A percentile compares a stretch with the other conserved stretches of the same genome.
Conservation (phyloP, 352 stramenopile genomes). For the Globisporangium polare region DNA sequence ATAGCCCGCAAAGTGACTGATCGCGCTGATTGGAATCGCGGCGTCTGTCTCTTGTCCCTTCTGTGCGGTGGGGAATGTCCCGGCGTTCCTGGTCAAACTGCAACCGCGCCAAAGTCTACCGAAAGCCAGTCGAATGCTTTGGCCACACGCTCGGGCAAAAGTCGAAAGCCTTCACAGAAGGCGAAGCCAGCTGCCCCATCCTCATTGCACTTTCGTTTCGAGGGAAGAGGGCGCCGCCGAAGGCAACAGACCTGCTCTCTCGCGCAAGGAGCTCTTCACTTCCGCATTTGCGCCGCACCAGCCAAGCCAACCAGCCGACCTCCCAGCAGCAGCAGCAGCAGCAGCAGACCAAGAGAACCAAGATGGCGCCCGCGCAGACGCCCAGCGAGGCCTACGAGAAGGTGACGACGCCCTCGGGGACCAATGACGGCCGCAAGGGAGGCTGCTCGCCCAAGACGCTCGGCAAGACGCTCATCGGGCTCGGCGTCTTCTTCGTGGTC, state of each 20-base stretch:
- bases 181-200: no score
- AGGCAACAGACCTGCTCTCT: no score
- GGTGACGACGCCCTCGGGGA: constrained; percentile 9
- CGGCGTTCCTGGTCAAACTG: no score
- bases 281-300: background rate
- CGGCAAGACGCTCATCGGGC: constrained; percentile 30
- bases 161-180: no score
- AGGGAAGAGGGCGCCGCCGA: no score
- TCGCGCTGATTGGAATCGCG: background rate
- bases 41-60: background rate
- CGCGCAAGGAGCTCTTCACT: constrained; percentile 6
- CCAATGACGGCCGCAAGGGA: constrained; percentile 3
- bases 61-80: no score
- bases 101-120: no score
- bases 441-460: constrained; percentile 28
- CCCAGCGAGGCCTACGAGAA: constrained; percentile 18
- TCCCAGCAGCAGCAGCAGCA: background rate
- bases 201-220: no score
- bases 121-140: no score
- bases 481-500: constrained; percentile 27
- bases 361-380: constrained; percentile 3
- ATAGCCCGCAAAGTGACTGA: background rate
- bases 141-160: no score
- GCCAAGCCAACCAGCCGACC: background rate
- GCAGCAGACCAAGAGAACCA: background rate